A percentile compares a stretch with the other conserved stretches of the same genome.
These are phyloP conservation scores for Periglandula ipomoeae DNA, from an alignment of 2,329 filamentous ascomycete genomes.

Conservation along the genomic window DNA sequence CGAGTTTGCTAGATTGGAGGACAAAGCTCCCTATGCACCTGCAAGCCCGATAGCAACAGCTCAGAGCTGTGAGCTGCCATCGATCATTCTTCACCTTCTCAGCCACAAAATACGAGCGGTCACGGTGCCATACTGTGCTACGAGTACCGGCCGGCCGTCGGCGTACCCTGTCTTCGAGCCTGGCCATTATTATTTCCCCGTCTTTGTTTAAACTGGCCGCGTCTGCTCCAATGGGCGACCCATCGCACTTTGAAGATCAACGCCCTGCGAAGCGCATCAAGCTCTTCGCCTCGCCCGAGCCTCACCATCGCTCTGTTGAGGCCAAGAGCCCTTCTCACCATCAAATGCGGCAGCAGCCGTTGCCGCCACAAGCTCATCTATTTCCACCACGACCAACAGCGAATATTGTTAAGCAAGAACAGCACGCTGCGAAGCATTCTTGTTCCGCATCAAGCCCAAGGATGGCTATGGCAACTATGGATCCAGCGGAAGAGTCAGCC, in stretches of 20 bases:
- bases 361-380: neutral
- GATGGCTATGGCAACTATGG: neutral
- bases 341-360: neutral
- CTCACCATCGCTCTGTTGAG: neutral
- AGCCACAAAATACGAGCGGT: neutral
- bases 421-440: neutral
- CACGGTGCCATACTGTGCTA: no score
- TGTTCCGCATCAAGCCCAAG: neutral
- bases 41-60: neutral
- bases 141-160: neutral
- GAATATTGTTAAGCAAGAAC: neutral
- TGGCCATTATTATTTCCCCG: neutral
- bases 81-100: neutral
- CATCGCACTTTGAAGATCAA: slow-evolving; percentile 6
- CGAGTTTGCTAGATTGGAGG: neutral
- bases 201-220: neutral
- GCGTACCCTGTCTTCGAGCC: neutral
- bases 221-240: slow-evolving; percentile 10
- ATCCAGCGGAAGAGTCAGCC: neutral
- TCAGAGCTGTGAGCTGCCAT: neutral
- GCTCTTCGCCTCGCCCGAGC: slow-evolving; percentile 7
- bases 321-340: neutral
- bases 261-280: slow-evolving; percentile 17
- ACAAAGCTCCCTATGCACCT: neutral
- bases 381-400: neutral